These are phyloP conservation scores for Aethionema arabicum DNA, from an alignment of 345 rosid genomes.

Conservation along the genomic window DNA sequence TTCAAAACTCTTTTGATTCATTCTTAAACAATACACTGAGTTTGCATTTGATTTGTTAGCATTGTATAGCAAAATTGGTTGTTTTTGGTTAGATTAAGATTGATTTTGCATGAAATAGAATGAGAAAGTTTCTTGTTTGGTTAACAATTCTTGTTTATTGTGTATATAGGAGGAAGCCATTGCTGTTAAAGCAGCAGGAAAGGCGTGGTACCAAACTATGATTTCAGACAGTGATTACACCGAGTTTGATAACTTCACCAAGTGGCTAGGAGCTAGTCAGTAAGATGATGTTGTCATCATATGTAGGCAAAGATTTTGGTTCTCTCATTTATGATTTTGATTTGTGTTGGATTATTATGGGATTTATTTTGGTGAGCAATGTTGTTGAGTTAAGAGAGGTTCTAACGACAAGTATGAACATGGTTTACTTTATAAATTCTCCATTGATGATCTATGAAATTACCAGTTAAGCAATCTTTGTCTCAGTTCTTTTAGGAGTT, in stretches of 20 bases:
- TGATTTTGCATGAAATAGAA: background rate
- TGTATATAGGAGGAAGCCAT: constrained; percentile 77
- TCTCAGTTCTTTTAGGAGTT: too few species aligned
- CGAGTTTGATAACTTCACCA: constrained; percentile 78
- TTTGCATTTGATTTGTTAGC: background rate
- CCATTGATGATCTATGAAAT: background rate
- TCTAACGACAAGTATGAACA: constrained; percentile 10
- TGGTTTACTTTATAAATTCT: constrained; percentile 15
- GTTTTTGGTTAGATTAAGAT: background rate
- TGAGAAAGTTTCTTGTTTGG: background rate
- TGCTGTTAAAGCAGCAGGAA: constrained; percentile 75
- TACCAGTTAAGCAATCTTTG: too few species aligned
- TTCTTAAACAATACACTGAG: background rate
- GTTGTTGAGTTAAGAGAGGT: constrained; percentile 14
- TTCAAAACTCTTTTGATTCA: background rate
- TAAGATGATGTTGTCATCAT: constrained; percentile 28
- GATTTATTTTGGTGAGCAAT: constrained; percentile 4
- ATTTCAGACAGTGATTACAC: constrained; percentile 90
- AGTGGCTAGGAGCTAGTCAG: constrained; percentile 82
- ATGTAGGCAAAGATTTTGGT: constrained; percentile 37
- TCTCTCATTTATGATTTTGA: background rate
- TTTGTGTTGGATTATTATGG: constrained; percentile 20
- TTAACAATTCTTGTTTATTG: background rate
- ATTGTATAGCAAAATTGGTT: background rate
- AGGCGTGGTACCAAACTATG: constrained; percentile 94